Base-by-base conservation (phyloP, 176 grass and related monocot genomes). In the Phoenix roebelenii region DNA sequence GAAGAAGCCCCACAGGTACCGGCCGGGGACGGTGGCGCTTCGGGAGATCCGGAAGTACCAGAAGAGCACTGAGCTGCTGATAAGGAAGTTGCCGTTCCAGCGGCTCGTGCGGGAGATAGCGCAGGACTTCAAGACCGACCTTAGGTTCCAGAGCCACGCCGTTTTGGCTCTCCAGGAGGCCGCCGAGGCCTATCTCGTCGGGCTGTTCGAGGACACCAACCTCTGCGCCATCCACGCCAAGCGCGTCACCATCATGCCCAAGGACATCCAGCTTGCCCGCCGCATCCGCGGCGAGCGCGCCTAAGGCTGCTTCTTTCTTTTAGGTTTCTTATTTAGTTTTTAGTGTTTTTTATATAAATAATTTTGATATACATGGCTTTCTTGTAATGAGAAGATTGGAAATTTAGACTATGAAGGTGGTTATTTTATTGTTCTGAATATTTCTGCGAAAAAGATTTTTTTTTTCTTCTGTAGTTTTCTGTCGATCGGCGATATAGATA, bases 161-260 rank as follows among this genome's bases (percentile, higher is more conserved):
- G 28, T 30, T 30, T 30, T 30, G 28, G 65, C 65, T 0, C 53
- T 69, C 10, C 66, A 69, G 53, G 66, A 69, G 53, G 66, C 54
- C 4, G 66, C 66, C 2, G 66, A 69, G 29, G 53, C 54, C 6
- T 69, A 57, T 53, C 66, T 69, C 14, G 66, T 69, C 3, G 54
- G 66, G 3, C 66, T 69, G 15, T 69, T 69, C 53, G 66, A 69
- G 29, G 66, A 69, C 29, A 69, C 66, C 18, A 69, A 69, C 30
- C 66, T 69, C 4, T 57, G 66, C 29, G 66, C 66, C 26, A 69
- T 69, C 52, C 66, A 69, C 66, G 66, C 66, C 18, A 69, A 69
- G 54, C 28, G 66, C 9, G 66, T 69, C 4, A 69, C 66, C 28
- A 69, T 69, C 66, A 69, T 69, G 66, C 66, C 66, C 52, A 69